Evolutionary conservation across 345 rosid species (phyloP), one percentile per base, ranked within the genome.

Genomic region (Populus davidiana): DNA sequence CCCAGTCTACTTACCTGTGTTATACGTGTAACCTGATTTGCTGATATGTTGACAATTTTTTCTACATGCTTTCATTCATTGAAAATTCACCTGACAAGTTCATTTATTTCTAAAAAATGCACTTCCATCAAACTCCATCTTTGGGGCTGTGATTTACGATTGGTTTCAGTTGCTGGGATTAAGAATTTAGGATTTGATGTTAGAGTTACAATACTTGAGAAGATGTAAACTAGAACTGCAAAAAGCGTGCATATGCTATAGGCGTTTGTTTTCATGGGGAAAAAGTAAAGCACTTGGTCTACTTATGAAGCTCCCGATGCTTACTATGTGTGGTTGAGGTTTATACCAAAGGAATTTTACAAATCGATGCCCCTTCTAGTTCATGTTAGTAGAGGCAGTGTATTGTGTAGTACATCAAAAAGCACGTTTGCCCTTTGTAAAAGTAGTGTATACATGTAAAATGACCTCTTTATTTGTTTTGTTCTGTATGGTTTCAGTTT

Each of bases 401-500:
- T 27, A 41, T 49, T 3, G 63, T 66, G 35, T 50, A 21, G 49
- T 50, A 21, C 16, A 12, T 33, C 29, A 8, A 33, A 74, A 63
- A 20, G 69, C 52, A 39, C 25, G 41, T 43, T 35, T 1, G 9
- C 64, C 36, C 59, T 63, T n/a, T n/a, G n/a, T 36, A 74, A 64
- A 23, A 62, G 21, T 16, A 12, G 5, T 64, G 21, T 69, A 23
- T 39, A 56, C 47, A 25, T 38, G 67, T 20, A 50, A 50, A 29
- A 16, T 69, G 36, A 59, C 25, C 18, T 23, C 31, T 69, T 76
- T 2, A n/a, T 69, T 25, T 49, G 54, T 71, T 65, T 1, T 59
- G 18, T 67, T 8, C 14, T 31, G 31, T 67, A 38, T 21, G 66
- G 59, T 79, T 82, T 80, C 91, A 96, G 99, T 94, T 87, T 83